phyloP scores from a whole-genome alignment of 2,329 filamentous ascomycete genomes.

The Podosphaera fusca region DNA sequence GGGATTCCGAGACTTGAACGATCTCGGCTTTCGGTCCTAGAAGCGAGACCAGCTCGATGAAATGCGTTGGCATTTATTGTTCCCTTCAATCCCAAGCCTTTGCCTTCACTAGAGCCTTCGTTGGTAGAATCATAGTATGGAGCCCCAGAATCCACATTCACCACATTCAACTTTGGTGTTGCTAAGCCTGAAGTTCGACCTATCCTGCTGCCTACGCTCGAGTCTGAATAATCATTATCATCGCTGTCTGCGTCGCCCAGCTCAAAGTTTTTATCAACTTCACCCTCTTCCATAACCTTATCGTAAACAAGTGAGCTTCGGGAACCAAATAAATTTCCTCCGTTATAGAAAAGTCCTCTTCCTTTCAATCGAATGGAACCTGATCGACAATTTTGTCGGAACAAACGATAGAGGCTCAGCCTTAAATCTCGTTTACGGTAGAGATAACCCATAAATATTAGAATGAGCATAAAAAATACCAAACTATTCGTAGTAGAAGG shows the following conservation, averaged over 20 bases:
- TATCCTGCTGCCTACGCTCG: slow-evolving; percentile 24
- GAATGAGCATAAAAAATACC: slow-evolving; percentile 45
- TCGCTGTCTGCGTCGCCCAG: slow-evolving; percentile 43
- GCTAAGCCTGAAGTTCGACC: slow-evolving; percentile 43
- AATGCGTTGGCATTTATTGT: slow-evolving; percentile 19
- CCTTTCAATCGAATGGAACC: slow-evolving; percentile 24
- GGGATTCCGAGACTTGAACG: slow-evolving; percentile 17
- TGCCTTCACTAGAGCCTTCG: slow-evolving; percentile 6
- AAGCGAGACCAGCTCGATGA: slow-evolving; percentile 49
- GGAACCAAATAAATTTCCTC: slow-evolving; percentile 41
- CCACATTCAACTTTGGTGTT: slow-evolving; percentile 36
- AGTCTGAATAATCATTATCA: slow-evolving; percentile 38
- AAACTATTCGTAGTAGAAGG: slow-evolving; percentile 52
- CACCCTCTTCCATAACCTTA: slow-evolving; percentile 63
- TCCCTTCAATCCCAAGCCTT: slow-evolving; percentile 11
- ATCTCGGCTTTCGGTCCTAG: slow-evolving; percentile 72
- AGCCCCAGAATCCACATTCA: slow-evolving; percentile 22
- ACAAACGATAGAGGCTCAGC: slow-evolving; percentile 31
- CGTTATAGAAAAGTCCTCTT: slow-evolving; percentile 23
- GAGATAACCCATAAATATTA: slow-evolving; percentile 46
- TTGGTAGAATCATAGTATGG: slow-evolving; percentile 7
- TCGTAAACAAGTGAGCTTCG: slow-evolving; percentile 43
- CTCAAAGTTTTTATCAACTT: slow-evolving; percentile 49
- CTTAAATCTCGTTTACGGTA: slow-evolving; percentile 62
- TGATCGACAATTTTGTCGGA: slow-evolving; percentile 24